Conservation (phyloP, 2,329 filamentous ascomycete genomes). For the Penicillium decumbens region DNA sequence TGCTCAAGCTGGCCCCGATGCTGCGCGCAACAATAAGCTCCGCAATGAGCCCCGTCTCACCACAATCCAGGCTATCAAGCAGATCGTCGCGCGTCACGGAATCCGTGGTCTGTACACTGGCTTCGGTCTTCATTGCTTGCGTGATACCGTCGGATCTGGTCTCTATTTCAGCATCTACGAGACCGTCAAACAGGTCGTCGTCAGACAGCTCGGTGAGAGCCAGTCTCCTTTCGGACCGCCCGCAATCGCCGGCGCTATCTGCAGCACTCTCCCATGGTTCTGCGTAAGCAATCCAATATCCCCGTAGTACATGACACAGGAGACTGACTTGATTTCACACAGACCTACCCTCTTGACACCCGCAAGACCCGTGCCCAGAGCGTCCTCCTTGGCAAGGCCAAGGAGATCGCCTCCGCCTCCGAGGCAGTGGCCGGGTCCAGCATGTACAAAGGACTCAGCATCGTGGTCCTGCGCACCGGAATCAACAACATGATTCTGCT, state of each 20-base stretch:
- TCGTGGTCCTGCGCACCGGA: slow-evolving; percentile 44
- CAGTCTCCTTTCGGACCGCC: slow-evolving; percentile 43
- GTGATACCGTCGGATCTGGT: slow-evolving; percentile 45
- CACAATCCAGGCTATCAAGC: slow-evolving; percentile 40
- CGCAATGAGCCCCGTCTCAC: slow-evolving; percentile 39
- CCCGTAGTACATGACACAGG: neutral
- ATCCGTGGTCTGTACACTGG: slow-evolving; percentile 45
- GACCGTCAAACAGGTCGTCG: slow-evolving; percentile 44
- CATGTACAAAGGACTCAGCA: slow-evolving; percentile 48
- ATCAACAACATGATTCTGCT: slow-evolving; percentile 49
- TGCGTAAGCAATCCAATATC: slow-evolving; percentile 34
- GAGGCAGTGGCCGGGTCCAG: slow-evolving; percentile 40
- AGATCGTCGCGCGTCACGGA: slow-evolving; percentile 44
- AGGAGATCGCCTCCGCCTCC: slow-evolving; percentile 41
- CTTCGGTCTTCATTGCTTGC: slow-evolving; percentile 43
- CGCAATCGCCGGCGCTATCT: slow-evolving; percentile 45
- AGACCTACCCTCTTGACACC: slow-evolving; percentile 49
- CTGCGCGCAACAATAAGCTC: slow-evolving; percentile 31
- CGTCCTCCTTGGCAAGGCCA: slow-evolving; percentile 41
- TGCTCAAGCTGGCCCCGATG: slow-evolving; percentile 35
- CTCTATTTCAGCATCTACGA: slow-evolving; percentile 48
- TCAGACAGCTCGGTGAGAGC: slow-evolving; percentile 42
- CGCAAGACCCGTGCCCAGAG: slow-evolving; percentile 49
- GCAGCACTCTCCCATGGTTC: slow-evolving; percentile 47
- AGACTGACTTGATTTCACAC: slow-evolving; percentile 1